Evolutionary conservation across 2,329 filamentous ascomycete genomes (phyloP).

Genomic region (Fusarium succisae): DNA sequence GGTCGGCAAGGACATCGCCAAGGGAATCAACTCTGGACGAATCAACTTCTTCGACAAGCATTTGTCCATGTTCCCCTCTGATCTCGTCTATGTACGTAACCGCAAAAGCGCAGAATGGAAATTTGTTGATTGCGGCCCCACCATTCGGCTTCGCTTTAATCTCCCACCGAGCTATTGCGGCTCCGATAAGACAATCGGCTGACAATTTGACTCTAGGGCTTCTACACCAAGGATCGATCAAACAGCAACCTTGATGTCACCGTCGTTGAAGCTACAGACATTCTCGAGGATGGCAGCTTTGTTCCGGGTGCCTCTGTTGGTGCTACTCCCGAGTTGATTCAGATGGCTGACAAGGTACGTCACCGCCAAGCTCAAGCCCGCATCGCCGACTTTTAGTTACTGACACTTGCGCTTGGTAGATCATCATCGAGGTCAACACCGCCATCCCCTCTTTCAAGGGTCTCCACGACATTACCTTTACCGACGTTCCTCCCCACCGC

Average conservation of each 20-base stretch:
- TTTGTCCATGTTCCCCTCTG: conserved; percentile 89
- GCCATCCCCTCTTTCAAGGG: conserved; percentile 85
- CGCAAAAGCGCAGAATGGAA: not conserved
- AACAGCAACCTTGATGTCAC: conserved; percentile 82
- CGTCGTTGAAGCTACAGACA: conserved; percentile 86
- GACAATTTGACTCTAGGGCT: conserved; percentile 61
- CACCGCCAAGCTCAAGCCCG: not conserved
- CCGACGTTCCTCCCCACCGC: conserved; percentile 80
- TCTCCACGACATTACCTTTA: conserved; percentile 90
- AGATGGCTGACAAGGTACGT: conserved; percentile 84
- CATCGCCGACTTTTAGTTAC: not conserved
- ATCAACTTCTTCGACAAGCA: conserved; percentile 97
- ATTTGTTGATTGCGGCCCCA: conserved; percentile 23
- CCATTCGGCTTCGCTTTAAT: conserved; percentile 32
- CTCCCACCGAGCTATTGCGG: conserved; percentile 27
- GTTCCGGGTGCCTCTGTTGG: conserved; percentile 88
- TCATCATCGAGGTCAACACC: conserved; percentile 94
- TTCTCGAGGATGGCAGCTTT: conserved; percentile 88
- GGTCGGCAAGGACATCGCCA: conserved; percentile 89
- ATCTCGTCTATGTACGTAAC: conserved; percentile 76
- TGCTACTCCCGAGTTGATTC: conserved; percentile 84
- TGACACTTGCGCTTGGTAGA: conserved; percentile 49
- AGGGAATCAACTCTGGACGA: conserved; percentile 87
- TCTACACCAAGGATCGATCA: conserved; percentile 82
- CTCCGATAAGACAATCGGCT: conserved; percentile 21